Percentiles rank a stretch among this genome's conserved stretches.
phyloP scores from a whole-genome alignment of 2,329 filamentous ascomycete species.

The Colletotrichum sp. region DNA sequence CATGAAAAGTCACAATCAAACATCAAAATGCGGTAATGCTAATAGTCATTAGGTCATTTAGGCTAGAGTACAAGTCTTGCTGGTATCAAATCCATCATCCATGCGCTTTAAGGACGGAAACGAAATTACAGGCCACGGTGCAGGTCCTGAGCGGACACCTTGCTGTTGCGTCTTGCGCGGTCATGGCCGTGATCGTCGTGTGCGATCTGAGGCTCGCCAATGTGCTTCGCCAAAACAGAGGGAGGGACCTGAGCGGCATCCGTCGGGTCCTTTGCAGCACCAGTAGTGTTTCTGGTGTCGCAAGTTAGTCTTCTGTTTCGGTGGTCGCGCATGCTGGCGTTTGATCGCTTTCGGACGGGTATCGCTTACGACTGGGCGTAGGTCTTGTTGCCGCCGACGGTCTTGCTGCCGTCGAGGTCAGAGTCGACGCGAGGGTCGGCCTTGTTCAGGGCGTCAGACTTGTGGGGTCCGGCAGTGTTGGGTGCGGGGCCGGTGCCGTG shows the following conservation, averaged over 20 bases:
- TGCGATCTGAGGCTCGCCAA: conserved; percentile 50
- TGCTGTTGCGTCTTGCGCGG: conserved; percentile 50
- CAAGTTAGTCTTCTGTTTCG: conserved; percentile 23
- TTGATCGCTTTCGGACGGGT: conserved; percentile 8
- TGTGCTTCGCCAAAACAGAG: conserved; percentile 52
- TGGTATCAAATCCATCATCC: conserved; percentile 9
- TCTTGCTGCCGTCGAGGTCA: conserved; percentile 59
- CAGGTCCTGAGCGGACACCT: conserved; percentile 50
- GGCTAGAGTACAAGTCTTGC: conserved; percentile 4
- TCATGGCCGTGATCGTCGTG: conserved; percentile 50
- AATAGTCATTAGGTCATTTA: conserved; percentile 17
- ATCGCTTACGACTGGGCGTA: conserved; percentile 41
- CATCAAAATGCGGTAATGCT: not conserved
- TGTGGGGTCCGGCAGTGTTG: conserved; percentile 49
- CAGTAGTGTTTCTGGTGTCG: conserved; percentile 13
- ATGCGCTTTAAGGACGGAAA: not conserved
- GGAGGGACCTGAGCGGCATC: conserved; percentile 64
- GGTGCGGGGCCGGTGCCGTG: conserved; percentile 33
- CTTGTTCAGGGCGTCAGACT: conserved; percentile 59
- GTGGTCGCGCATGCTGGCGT: not conserved
- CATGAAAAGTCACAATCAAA: not conserved
- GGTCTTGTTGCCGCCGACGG: conserved; percentile 58
- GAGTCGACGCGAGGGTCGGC: conserved; percentile 60
- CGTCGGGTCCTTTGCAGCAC: conserved; percentile 48
- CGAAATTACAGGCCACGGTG: conserved; percentile 48